Conservation (phyloP, 2,329 filamentous ascomycete species). For the Claviceps spartinae region DNA sequence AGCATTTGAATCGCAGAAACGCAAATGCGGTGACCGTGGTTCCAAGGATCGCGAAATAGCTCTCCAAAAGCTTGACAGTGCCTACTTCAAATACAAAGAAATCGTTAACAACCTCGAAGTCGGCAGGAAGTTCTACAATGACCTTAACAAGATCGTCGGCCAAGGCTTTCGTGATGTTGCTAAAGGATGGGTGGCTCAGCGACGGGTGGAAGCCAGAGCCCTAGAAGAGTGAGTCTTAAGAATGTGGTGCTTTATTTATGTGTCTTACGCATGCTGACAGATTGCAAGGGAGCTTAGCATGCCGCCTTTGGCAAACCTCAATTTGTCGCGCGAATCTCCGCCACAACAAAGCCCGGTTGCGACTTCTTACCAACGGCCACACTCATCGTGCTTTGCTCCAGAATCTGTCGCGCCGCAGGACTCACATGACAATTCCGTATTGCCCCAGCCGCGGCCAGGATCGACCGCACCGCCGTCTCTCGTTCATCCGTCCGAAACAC, state of each 20-base stretch:
- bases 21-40: constrained; percentile 46
- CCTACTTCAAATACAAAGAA: constrained; percentile 93
- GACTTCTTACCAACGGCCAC: constrained; percentile 6
- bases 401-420: constrained; percentile 4
- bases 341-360: constrained; percentile 5
- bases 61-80: constrained; percentile 76
- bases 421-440: not conserved
- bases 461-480: constrained; percentile 15
- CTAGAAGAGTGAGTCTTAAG: constrained; percentile 53
- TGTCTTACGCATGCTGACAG: not conserved
- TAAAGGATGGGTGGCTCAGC: constrained; percentile 64
- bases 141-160: constrained; percentile 75
- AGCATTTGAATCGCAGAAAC: constrained; percentile 60
- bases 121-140: constrained; percentile 93
- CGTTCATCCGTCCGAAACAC: constrained; percentile 28
- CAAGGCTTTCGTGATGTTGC: constrained; percentile 65
- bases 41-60: constrained; percentile 69
- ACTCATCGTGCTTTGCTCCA: constrained; percentile 7
- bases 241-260: constrained; percentile 4
- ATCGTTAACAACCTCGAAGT: constrained; percentile 84
- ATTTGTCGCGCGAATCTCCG: constrained; percentile 17
- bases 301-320: constrained; percentile 34
- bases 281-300: constrained; percentile 35
- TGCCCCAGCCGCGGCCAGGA: constrained; percentile 8
- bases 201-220: constrained; percentile 66